Percentiles rank a stretch among this genome's conserved stretches.
phyloP scores from a whole-genome alignment of 371 early-diverging fungal species.

The Phascolomyces articulosus region DNA sequence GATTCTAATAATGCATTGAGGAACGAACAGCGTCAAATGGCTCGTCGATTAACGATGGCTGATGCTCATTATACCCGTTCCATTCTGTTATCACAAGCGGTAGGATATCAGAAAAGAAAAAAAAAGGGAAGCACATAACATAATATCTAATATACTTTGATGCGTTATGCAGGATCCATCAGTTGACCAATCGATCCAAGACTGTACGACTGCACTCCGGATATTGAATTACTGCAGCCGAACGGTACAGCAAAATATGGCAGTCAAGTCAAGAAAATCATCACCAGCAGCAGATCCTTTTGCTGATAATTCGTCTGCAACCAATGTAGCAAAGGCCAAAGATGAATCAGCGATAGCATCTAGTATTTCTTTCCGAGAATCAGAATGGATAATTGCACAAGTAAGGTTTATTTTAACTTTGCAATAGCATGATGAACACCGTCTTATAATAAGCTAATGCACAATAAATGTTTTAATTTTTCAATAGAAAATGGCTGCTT shows the following conservation, averaged over 20 bases:
- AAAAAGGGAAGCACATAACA: background rate
- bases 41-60: constrained; percentile 15
- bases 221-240: constrained; percentile 9
- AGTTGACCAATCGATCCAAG: constrained; percentile 22
- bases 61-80: constrained; percentile 26
- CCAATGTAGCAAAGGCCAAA: background rate
- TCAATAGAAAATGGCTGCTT: constrained; percentile 45
- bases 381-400: constrained; percentile 45
- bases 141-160: background rate
- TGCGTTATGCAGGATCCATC: background rate
- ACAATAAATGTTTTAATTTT: too few relatives aligned
- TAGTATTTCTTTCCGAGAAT: constrained; percentile 30
- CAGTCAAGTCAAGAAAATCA: background rate
- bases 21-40: constrained; percentile 3
- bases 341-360: constrained; percentile 4
- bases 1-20: background rate
- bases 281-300: constrained; percentile 14
- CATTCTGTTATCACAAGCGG: constrained; percentile 14
- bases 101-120: background rate
- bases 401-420: constrained; percentile 10
- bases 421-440: background rate
- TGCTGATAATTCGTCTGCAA: background rate
- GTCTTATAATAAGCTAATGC: too few relatives aligned
- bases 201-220: constrained; percentile 12
- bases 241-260: background rate